These are phyloP conservation scores for Pelargonium citronellum DNA, from an alignment of 441 rosid species.

Conservation along the genomic window DNA sequence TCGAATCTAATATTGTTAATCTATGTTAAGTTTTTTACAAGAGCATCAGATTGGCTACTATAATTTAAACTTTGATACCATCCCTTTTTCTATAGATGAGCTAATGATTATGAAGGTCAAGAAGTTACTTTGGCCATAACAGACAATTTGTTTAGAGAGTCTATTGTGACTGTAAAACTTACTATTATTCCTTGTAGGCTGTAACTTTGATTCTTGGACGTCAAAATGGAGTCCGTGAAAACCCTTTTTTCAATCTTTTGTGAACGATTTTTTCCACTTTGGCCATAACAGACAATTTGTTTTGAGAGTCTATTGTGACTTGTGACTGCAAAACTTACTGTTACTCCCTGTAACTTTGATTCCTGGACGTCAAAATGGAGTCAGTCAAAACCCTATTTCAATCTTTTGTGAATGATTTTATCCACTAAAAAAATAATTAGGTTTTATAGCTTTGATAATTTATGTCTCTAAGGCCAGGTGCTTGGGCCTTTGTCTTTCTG, in stretches of 20 bases:
- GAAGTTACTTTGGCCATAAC: neutral
- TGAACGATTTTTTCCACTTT: neutral
- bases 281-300: neutral
- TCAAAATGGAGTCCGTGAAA: neutral
- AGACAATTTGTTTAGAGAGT: neutral
- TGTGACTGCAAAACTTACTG: neutral
- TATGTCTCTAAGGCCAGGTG: neutral
- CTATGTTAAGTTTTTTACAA: too few relatives aligned
- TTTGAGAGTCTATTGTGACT: neutral
- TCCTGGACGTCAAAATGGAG: neutral
- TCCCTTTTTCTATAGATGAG: too few relatives aligned
- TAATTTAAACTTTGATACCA: too few relatives aligned
- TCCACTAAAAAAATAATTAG: neutral
- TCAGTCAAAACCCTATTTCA: neutral
- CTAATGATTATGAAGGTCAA: too few relatives aligned
- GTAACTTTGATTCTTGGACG: neutral
- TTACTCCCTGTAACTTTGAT: neutral
- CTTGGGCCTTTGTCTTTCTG: neutral
- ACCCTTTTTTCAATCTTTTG: neutral
- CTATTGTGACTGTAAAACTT: neutral
- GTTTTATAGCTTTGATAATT: neutral
- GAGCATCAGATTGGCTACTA: too few relatives aligned
- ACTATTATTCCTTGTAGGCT: too few relatives aligned
- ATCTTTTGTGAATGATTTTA: neutral
- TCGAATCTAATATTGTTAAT: too few relatives aligned